Conservation (phyloP, 495 filamentous ascomycete genomes). For the Tricharina praecox region DNA sequence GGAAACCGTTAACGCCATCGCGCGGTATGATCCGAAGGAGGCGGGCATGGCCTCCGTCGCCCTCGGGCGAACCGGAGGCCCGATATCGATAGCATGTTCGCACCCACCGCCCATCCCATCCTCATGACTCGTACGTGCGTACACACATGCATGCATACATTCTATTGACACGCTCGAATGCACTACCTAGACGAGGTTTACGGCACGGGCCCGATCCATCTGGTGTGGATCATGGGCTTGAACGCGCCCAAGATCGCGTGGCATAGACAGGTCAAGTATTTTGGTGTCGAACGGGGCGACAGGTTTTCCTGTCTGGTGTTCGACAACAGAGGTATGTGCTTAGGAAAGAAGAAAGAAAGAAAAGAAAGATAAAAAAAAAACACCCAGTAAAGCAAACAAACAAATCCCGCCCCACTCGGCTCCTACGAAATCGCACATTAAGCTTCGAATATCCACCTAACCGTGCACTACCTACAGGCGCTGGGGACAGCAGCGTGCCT, state of each 20-base stretch:
- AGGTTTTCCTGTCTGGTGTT: conserved; percentile 55
- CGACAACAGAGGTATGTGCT: conserved; percentile 50
- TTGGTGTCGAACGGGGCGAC: conserved; percentile 45
- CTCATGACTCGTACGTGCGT: no score
- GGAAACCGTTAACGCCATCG: conserved; percentile 18
- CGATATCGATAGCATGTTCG: conserved; percentile 21
- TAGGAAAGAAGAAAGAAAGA: no score
- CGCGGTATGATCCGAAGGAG: conserved; percentile 13
- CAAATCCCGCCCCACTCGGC: no score
- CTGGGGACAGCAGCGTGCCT: conserved; percentile 63
- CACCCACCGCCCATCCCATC: no score
- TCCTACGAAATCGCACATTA: no score
- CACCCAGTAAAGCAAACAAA: no score
- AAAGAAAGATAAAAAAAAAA: no score
- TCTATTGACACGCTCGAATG: background rate
- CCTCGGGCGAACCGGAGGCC: conserved; percentile 21
- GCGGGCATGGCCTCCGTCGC: conserved; percentile 21
- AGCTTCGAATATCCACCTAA: conserved; percentile 7
- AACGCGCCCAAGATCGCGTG: conserved; percentile 40
- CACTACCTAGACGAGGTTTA: conserved; percentile 43
- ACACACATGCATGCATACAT: background rate
- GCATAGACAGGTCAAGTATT: conserved; percentile 22
- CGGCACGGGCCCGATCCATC: conserved; percentile 48
- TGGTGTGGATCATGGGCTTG: conserved; percentile 57
- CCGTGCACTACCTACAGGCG: conserved; percentile 35